Conservation (phyloP, 441 rosid genomes). For the Bruguiera hainesii region DNA sequence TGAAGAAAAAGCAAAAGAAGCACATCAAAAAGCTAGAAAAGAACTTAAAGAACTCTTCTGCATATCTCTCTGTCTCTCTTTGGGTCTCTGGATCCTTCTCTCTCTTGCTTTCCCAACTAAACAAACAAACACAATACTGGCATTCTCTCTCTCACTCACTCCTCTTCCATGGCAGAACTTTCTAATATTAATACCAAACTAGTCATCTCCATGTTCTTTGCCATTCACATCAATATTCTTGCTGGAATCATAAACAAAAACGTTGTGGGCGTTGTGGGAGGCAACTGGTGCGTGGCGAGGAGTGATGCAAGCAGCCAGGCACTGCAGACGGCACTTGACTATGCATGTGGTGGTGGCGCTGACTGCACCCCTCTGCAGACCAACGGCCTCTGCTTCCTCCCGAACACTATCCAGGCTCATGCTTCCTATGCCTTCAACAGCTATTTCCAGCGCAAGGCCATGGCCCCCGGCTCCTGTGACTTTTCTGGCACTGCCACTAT, state of each 20-base stretch:
- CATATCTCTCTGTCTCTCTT: slow-evolving; percentile 2
- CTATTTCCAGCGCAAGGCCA: slow-evolving; percentile 59
- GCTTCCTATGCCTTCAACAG: slow-evolving; percentile 93
- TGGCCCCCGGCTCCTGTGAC: slow-evolving; percentile 89
- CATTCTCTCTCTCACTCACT: not conserved
- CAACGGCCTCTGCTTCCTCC: slow-evolving; percentile 64
- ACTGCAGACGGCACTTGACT: slow-evolving; percentile 66
- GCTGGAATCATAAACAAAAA: not conserved
- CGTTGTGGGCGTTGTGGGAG: slow-evolving; percentile 21
- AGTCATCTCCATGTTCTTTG: slow-evolving; percentile 13
- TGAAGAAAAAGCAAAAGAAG: slow-evolving; percentile 5
- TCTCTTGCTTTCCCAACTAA: slow-evolving; percentile 35
- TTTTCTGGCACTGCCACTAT: slow-evolving; percentile 75
- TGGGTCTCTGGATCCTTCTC: slow-evolving; percentile 16
- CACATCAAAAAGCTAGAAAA: slow-evolving; percentile 7
- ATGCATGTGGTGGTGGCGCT: slow-evolving; percentile 76
- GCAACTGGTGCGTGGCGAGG: slow-evolving; percentile 81
- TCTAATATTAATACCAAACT: not conserved
- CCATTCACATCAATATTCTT: not conserved
- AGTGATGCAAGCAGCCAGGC: slow-evolving; percentile 64
- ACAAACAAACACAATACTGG: not conserved
- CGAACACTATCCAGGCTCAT: slow-evolving; percentile 75
- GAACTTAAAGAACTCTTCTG: slow-evolving; percentile 20
- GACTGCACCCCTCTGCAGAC: slow-evolving; percentile 68
- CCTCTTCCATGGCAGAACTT: slow-evolving; percentile 32